Percentiles rank a stretch among this genome's conserved stretches.
Evolutionary conservation across 805 yeast genomes (phyloP).

Genomic region (Metschnikowia noctiluminum): DNA sequence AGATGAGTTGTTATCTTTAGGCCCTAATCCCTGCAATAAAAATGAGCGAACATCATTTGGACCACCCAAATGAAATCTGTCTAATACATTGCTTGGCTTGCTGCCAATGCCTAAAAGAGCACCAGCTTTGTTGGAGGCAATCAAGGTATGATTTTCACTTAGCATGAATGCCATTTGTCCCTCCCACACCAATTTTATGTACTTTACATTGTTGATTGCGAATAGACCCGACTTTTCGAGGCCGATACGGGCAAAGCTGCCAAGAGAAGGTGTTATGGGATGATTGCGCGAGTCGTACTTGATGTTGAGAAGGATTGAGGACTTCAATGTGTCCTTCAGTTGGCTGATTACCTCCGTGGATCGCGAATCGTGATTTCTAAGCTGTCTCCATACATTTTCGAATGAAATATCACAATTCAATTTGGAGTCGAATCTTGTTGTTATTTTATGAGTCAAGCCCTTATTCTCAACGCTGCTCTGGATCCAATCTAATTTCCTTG

Average conservation of each 20-base stretch:
- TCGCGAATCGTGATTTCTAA: constrained; percentile 29
- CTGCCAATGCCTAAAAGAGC: constrained; percentile 21
- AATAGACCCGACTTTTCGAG: constrained; percentile 34
- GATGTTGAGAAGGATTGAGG: constrained; percentile 38
- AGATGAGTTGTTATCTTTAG: constrained; percentile 47
- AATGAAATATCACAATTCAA: constrained; percentile 48
- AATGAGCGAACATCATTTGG: constrained; percentile 58
- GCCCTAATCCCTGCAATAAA: constrained; percentile 51
- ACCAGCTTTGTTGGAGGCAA: constrained; percentile 34
- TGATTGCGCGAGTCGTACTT: constrained; percentile 46
- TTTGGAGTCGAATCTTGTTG: constrained; percentile 31
- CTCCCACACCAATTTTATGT: constrained; percentile 42
- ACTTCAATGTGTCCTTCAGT: constrained; percentile 46
- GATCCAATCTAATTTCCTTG: constrained; percentile 47
- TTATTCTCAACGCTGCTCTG: constrained; percentile 42
- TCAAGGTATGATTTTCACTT: constrained; percentile 18
- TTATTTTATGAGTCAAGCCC: constrained; percentile 42
- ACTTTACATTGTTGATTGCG: constrained; percentile 24
- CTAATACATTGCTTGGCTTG: constrained; percentile 41
- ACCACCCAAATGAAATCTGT: constrained; percentile 56
- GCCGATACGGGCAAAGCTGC: constrained; percentile 36
- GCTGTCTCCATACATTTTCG: constrained; percentile 42
- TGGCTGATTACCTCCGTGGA: constrained; percentile 33
- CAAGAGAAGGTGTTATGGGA: constrained; percentile 41
- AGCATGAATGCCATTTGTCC: constrained; percentile 31